Conservation (phyloP, 176 grass and related monocot genomes). For the Puccinellia tenuiflora region DNA sequence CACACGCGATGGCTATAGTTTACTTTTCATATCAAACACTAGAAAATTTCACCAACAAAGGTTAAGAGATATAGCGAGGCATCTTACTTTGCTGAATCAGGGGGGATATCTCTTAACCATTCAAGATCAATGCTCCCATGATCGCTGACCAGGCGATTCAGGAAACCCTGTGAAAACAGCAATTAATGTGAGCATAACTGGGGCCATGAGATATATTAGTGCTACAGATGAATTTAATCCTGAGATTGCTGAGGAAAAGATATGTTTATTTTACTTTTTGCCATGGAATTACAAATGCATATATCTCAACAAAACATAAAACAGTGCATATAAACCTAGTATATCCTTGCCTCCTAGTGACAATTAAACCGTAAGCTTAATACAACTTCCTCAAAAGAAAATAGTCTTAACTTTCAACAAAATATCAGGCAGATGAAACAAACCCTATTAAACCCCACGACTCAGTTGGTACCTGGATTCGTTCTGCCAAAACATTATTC, state of each 20-base stretch:
- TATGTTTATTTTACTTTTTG: not conserved
- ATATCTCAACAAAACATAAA: not conserved
- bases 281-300: not conserved
- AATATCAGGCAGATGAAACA: constrained; percentile 8
- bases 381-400: not conserved
- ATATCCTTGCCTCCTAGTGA: not conserved
- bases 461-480: constrained; percentile 71
- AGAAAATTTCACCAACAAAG: constrained; percentile 6
- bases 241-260: not conserved
- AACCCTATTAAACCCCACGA: not conserved
- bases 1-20: not conserved
- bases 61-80: constrained; percentile 10
- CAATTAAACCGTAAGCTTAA: not conserved
- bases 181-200: constrained; percentile 27
- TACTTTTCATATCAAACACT: not conserved
- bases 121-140: constrained; percentile 97
- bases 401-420: not conserved
- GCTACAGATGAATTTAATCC: not conserved
- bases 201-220: not conserved
- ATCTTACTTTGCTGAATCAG: constrained; percentile 82
- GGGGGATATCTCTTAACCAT: constrained; percentile 69
- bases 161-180: constrained; percentile 60
- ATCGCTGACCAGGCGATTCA: constrained; percentile 81
- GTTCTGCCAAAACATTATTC: constrained; percentile 76
- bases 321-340: not conserved